Evolutionary conservation across 2,329 filamentous ascomycete genomes (phyloP).

Genomic region (Pseudocercospora cruenta): DNA sequence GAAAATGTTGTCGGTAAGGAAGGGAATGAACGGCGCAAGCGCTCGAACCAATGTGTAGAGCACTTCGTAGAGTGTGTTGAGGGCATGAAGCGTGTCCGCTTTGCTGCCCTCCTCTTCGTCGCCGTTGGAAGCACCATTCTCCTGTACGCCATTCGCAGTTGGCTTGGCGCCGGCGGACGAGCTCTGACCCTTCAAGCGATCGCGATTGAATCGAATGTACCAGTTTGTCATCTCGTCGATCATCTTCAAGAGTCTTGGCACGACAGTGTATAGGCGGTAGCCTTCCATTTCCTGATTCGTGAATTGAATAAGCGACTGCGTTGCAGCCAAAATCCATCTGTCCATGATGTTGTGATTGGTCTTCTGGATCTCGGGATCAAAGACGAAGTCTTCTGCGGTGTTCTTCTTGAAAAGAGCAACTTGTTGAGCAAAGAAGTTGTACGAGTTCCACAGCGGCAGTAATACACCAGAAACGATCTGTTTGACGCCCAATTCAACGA

Average conservation of each 20-base stretch:
- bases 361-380: constrained; percentile 74
- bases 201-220: constrained; percentile 95
- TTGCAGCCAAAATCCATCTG: constrained; percentile 89
- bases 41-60: constrained; percentile 85
- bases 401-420: constrained; percentile 85
- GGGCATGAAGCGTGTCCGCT: constrained; percentile 83
- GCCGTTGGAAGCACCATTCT: constrained; percentile 28
- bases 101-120: constrained; percentile 67
- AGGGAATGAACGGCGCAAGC: constrained; percentile 92
- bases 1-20: constrained; percentile 95
- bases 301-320: constrained; percentile 86
- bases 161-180: constrained; percentile 24
- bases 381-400: constrained; percentile 73
- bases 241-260: constrained; percentile 70
- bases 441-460: constrained; percentile 92
- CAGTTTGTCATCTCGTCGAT: constrained; percentile 98
- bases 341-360: constrained; percentile 93
- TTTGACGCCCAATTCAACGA: constrained; percentile 91
- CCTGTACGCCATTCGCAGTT: constrained; percentile 24
- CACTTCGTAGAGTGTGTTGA: constrained; percentile 94
- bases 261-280: constrained; percentile 78
- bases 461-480: constrained; percentile 92
- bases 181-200: constrained; percentile 74
- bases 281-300: constrained; percentile 90
- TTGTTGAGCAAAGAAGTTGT: constrained; percentile 94